These are phyloP conservation scores for Golubevia pallescens DNA, from an alignment of 1,284 basidiomycete species.

Conservation along the genomic window DNA sequence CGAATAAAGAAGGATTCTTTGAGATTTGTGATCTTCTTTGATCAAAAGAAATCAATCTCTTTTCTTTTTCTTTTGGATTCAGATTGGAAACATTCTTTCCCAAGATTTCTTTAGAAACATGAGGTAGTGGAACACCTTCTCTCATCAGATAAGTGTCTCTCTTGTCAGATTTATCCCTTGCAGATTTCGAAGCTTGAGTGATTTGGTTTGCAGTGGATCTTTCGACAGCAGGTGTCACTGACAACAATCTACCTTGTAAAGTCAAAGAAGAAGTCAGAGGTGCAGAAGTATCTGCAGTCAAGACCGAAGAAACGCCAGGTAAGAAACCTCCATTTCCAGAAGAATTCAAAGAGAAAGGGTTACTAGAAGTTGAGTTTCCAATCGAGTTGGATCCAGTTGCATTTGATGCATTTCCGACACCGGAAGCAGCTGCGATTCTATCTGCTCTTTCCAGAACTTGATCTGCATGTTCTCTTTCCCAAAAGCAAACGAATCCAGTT, in stretches of 20 bases:
- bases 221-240: constrained; percentile 88
- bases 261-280: constrained; percentile 82
- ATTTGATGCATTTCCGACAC: not conserved
- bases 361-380: too few species aligned
- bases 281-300: constrained; percentile 90
- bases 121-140: constrained; percentile 71
- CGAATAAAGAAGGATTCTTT: constrained; percentile 81
- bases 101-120: constrained; percentile 27
- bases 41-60: constrained; percentile 44
- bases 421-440: constrained; percentile 45
- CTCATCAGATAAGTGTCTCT: constrained; percentile 93
- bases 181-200: constrained; percentile 80
- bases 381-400: too few species aligned
- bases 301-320: constrained; percentile 26
- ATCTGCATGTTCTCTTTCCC: constrained; percentile 90
- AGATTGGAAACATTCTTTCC: constrained; percentile 70
- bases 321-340: not conserved
- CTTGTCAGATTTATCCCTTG: constrained; percentile 87
- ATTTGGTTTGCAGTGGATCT: constrained; percentile 83
- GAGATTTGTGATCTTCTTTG: constrained; percentile 47
- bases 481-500: constrained; percentile 96
- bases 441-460: constrained; percentile 79
- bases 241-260: constrained; percentile 88
- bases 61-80: constrained; percentile 43
- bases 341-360: constrained; percentile 75